Conservation (phyloP, 164 flowering plant genomes). For the Vitis riparia region DNA sequence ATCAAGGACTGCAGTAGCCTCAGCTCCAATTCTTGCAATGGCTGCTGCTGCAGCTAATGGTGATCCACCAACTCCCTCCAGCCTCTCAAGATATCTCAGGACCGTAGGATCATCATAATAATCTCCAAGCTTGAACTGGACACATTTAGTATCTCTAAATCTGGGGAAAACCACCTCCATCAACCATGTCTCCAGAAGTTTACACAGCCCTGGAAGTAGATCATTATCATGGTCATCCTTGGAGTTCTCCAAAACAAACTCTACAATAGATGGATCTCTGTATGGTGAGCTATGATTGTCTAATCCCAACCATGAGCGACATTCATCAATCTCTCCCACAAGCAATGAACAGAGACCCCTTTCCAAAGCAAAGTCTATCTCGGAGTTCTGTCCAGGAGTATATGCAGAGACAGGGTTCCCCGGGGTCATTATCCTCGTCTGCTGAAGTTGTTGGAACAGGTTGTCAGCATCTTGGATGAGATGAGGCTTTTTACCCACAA, state of each 20-base stretch:
- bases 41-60: conserved; percentile 99
- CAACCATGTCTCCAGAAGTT: conserved; percentile 90
- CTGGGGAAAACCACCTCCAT: conserved; percentile 87
- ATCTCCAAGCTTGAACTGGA: conserved; percentile 81
- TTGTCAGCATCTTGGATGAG: conserved; percentile 82
- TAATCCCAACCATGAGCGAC: conserved; percentile 91
- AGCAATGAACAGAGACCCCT: conserved; percentile 95
- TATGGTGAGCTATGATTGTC: conserved; percentile 70
- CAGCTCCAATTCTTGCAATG: conserved; percentile 87
- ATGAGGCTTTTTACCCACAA: conserved; percentile 82
- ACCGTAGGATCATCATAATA: conserved; percentile 94
- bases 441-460: conserved; percentile 89
- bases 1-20: conserved; percentile 85
- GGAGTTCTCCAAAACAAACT: conserved; percentile 74
- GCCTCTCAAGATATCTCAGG: conserved; percentile 76
- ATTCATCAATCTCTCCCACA: conserved; percentile 84
- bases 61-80: conserved; percentile 76
- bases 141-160: conserved; percentile 76
- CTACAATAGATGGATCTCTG: conserved; percentile 74
- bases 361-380: conserved; percentile 82
- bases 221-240: conserved; percentile 69
- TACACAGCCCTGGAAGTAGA: conserved; percentile 88
- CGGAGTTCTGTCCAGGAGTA: conserved; percentile 45
- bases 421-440: conserved; percentile 48
- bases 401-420: conserved; percentile 39